Base-by-base conservation (phyloP, 257 asterid species). In the Nyctanthes arbortristis region DNA sequence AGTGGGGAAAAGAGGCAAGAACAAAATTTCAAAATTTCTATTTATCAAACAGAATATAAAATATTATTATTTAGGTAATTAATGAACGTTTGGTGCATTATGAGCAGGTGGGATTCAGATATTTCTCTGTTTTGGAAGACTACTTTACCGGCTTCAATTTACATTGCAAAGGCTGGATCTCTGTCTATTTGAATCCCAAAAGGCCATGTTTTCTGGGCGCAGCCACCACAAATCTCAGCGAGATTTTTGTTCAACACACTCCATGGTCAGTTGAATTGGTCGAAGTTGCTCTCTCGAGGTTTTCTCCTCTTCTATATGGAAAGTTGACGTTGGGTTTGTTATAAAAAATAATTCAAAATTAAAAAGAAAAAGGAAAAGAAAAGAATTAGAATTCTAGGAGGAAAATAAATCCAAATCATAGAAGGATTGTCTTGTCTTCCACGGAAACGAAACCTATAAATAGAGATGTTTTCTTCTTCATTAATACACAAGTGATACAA, bases 1-100 rank as follows among this genome's bases (percentile, higher is more conserved):
- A 78, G 61, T 88, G 96, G 93, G 93, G 93, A 54, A 33, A 74
- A 64, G 75, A 86, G 89, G 93, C 73, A 73, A 79, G 85, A 70
- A 47, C 2, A 31, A 31, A 3, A 16, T 30, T 35, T 39, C 9
- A 6, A 52, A 36, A 40, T n/a, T 24, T n/a, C 9, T 22, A 52
- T 22, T n/a, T n/a, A n/a, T n/a, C n/a, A n/a, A n/a, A n/a, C n/a
- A n/a, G n/a, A n/a, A n/a, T n/a, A n/a, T n/a, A n/a, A n/a, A n/a
- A n/a, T n/a, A n/a, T n/a, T n/a, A 20, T 20, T 30, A 22, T 18
- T 2, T 8, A 20, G 58, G 12, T 14, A 8, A 52, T n/a, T 7
- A n/a, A n/a, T n/a, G n/a, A 32, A 31, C 71, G 25, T n/a, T 56
- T 2, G 22, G 43, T 65, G 62, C 55, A n/a, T 9, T 31, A 58